These are phyloP conservation scores for Colletotrichum brevisporum DNA, from an alignment of 2,329 filamentous ascomycete species.

Conservation along the genomic window DNA sequence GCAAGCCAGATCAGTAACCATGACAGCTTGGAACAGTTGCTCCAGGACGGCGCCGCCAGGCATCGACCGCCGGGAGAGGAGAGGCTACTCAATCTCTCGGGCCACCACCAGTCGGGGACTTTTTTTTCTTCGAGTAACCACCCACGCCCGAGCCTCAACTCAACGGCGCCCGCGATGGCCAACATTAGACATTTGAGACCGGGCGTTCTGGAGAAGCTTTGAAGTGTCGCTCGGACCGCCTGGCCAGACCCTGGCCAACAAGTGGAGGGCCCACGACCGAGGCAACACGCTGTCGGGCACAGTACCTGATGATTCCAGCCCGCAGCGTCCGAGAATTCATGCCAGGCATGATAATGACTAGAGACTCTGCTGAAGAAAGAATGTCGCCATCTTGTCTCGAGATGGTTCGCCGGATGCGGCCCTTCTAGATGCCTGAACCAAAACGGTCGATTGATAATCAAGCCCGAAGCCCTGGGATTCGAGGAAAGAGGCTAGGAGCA, in stretches of 20 bases:
- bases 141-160: conserved; percentile 25
- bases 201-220: conserved; percentile 19
- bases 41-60: conserved; percentile 10
- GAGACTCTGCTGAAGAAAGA: conserved; percentile 30
- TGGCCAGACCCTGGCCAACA: conserved; percentile 5
- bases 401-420: conserved; percentile 22
- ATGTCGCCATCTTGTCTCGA: conserved; percentile 3
- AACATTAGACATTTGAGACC: conserved; percentile 16
- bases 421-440: background rate
- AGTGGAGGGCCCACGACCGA: background rate
- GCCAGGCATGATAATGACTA: background rate
- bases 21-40: conserved; percentile 6
- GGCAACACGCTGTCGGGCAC: background rate
- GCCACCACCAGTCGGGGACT: conserved; percentile 19
- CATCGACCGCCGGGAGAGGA: conserved; percentile 16
- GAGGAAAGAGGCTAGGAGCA: background rate
- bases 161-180: conserved; percentile 15
- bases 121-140: conserved; percentile 19
- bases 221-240: conserved; percentile 19
- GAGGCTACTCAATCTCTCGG: background rate
- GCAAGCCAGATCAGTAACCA: conserved; percentile 23
- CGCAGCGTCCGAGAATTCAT: background rate
- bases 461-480: background rate
- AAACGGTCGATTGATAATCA: conserved; percentile 1
- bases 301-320: background rate